Percentiles rank a stretch among this genome's conserved stretches.
These are phyloP conservation scores for Talaromyces sp. DNA, from an alignment of 2,329 filamentous ascomycete species.

Conservation along the genomic window DNA sequence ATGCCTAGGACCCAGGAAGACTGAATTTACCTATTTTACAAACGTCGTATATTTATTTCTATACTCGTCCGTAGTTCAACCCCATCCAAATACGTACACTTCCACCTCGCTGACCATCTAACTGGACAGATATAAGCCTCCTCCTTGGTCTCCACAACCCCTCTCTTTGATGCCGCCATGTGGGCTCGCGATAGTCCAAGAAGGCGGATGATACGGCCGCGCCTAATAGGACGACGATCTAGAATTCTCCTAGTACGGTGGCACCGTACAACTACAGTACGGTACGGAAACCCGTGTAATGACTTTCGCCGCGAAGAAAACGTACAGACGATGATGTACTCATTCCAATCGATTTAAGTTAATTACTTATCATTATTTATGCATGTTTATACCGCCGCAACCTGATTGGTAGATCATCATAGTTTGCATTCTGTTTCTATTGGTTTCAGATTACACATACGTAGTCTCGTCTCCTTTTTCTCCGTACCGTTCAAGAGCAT, in stretches of 20 bases:
- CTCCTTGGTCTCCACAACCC: constrained; percentile 1
- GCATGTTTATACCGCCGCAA: background rate
- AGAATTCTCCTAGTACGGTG: background rate
- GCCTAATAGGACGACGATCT: constrained; percentile 8
- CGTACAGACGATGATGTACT: background rate
- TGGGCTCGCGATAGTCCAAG: constrained; percentile 9
- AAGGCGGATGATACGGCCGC: constrained; percentile 10
- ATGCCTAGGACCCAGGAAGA: background rate
- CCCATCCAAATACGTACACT: too few relatives aligned
- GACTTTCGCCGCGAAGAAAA: background rate
- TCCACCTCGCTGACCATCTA: too few relatives aligned
- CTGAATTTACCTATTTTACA: background rate
- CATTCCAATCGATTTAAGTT: background rate
- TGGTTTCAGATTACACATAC: background rate
- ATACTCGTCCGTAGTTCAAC: too few relatives aligned
- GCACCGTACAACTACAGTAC: background rate
- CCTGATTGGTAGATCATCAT: background rate
- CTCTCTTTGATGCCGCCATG: constrained; percentile 15
- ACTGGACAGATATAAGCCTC: background rate
- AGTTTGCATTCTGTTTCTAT: background rate
- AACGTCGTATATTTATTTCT: too few relatives aligned
- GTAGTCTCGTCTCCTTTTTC: background rate
- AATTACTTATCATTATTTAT: background rate
- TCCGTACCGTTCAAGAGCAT: background rate
- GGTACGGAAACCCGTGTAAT: background rate